Evolutionary conservation across 2,329 filamentous ascomycete genomes (phyloP), one percentile per base, ranked within the genome.

Genomic region (Raffaelea ambrosiae): DNA sequence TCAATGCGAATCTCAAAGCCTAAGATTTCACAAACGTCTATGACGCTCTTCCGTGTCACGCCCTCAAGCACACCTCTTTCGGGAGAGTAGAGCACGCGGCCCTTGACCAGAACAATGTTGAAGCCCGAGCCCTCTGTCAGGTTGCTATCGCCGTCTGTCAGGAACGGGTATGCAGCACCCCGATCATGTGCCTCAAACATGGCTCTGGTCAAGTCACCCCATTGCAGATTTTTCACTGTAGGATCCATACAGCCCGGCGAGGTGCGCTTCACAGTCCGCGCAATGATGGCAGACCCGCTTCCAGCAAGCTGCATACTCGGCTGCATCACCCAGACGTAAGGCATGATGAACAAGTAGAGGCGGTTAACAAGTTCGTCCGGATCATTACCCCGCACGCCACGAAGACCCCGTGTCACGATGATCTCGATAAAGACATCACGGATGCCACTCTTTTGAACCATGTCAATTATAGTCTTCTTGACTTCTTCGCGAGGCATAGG

Each of bases 161-260:
- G 54, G 53, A 76, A 74, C 0, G 73, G 72, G 46, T 73, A 73
- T 1, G 51, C 56, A 0, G 71, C 70, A 0, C 66, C 69, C 1
- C 72, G 67, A 51, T 76, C 72, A 0, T 51, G 44, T 0, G 71
- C 71, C 55, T 76, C 74, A 23, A 71, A 64, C 48, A 75, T 40
- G 35, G 43, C 51, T 0, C 71, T 59, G 1, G 61, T 66, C 2
- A 73, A 55, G 56, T 76, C 72, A 1, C 71, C 70, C 72, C 71
- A 75, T 48, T 75, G 68, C 16, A 72, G 57, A 52, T 74, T 74
- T 63, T 76, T 76, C 26, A 76, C 60, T 0, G 71, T 74, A 0
- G 72, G 73, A 52, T 76, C 73, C 3, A 75, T 68, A 1, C 66
- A 59, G 0, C 69, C 71, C 0, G 70, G 69, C 0, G 72, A 69